Evolutionary conservation across 345 rosid species (phyloP).

Genomic region (Jatropha curcas): DNA sequence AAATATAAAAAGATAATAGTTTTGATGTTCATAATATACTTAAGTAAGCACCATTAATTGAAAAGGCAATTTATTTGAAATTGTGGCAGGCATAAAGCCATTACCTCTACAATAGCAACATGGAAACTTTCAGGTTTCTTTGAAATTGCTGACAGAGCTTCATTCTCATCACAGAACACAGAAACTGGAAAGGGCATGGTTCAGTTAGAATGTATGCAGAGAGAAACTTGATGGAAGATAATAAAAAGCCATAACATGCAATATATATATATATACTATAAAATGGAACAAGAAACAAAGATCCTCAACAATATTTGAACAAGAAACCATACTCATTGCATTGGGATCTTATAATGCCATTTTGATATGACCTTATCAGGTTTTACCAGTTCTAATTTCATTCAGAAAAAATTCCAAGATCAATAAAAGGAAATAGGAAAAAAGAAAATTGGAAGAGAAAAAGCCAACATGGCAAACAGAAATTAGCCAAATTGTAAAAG

Average conservation of each 20-base stretch:
- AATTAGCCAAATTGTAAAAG: background rate
- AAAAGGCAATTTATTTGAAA: background rate
- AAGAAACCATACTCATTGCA: background rate
- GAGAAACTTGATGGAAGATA: background rate
- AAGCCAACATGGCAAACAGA: background rate
- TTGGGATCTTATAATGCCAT: background rate
- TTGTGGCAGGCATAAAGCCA: background rate
- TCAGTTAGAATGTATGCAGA: background rate
- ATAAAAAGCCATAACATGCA: constrained; percentile 20
- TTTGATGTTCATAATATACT: background rate
- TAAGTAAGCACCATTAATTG: background rate
- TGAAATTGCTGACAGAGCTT: constrained; percentile 66
- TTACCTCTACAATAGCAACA: constrained; percentile 85
- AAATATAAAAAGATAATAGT: background rate
- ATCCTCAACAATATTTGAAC: background rate
- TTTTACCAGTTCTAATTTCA: background rate
- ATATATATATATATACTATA: constrained; percentile 15
- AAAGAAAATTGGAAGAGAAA: background rate
- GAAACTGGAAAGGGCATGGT: constrained; percentile 54
- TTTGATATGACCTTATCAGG: background rate
- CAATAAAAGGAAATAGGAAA: background rate
- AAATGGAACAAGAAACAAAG: constrained; percentile 2
- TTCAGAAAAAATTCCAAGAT: background rate
- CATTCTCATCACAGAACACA: constrained; percentile 64
- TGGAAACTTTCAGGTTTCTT: constrained; percentile 71